Conservation (phyloP, 495 filamentous ascomycete genomes). For the Podospora bellae-mahoneyi region DNA sequence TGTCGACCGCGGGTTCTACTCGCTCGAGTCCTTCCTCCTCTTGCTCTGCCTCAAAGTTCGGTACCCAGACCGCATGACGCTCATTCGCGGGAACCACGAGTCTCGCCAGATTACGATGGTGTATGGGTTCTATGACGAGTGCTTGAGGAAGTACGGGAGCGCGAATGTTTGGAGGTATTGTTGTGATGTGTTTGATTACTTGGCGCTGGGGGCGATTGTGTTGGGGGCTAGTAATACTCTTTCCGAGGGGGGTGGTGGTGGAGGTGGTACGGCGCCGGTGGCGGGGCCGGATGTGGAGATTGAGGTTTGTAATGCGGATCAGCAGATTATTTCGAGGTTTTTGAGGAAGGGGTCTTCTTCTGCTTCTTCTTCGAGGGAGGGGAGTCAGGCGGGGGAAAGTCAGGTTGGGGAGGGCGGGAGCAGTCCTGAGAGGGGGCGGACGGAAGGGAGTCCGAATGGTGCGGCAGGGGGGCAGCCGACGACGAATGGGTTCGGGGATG, state of each 20-base stretch:
- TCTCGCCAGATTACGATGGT: slow-evolving; percentile 96
- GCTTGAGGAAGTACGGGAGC: slow-evolving; percentile 92
- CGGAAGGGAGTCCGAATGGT: slow-evolving; percentile 39
- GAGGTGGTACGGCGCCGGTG: slow-evolving; percentile 40
- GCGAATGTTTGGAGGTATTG: slow-evolving; percentile 99
- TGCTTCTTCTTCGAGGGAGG: too few species aligned
- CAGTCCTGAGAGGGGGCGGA: slow-evolving; percentile 13
- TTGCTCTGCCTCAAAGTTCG: slow-evolving; percentile 95
- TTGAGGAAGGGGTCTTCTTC: slow-evolving; percentile 40
- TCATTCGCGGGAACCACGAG: slow-evolving; percentile 97
- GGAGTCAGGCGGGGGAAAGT: neutral
- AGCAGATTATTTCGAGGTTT: slow-evolving; percentile 71
- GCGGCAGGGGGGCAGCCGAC: neutral
- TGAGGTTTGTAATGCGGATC: slow-evolving; percentile 80
- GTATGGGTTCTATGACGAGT: slow-evolving; percentile 99
- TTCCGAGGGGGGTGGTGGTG: slow-evolving; percentile 42
- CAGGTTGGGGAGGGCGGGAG: slow-evolving; percentile 7
- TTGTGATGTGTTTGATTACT: slow-evolving; percentile 97
- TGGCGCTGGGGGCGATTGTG: slow-evolving; percentile 91
- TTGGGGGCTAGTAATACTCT: slow-evolving; percentile 80
- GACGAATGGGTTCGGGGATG: slow-evolving; percentile 13
- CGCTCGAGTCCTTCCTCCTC: slow-evolving; percentile 90
- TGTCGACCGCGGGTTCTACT: slow-evolving; percentile 97
- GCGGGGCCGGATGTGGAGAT: slow-evolving; percentile 78
- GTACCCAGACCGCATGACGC: slow-evolving; percentile 94